Base-by-base conservation (phyloP, 257 asterid species). In the Solanum clarkiae region DNA sequence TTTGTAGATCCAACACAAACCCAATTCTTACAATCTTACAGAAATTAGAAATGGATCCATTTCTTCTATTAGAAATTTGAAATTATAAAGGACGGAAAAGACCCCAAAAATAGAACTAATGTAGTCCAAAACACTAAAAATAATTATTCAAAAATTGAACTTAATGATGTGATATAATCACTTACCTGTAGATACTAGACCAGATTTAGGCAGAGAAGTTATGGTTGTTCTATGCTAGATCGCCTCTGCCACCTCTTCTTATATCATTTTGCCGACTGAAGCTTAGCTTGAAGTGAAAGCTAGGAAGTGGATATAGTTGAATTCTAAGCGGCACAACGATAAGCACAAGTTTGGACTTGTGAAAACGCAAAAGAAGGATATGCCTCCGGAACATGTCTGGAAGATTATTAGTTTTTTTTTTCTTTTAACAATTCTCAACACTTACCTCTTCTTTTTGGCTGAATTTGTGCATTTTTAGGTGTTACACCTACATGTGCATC, bases 351-450 rank as follows among this genome's bases (percentile, higher is more conserved):
- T 96, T 36, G 99, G 99, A 3, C 95, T 96, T 32, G 99, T 96
- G 12, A 98, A 96, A 93, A 94, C 99, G 83, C 99, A 96, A 95
- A 96, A 96, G 93, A 98, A 96, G 90, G 99, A 96, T 85, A 96
- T 96, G 99, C 99, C 99, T 20, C 98, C 98, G 0, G 99, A 96
- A 65, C 99, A 96, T 84, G 99, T 95, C 63, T 85, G 99, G 81
- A 96, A 96, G 88, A 95, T 96, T 87, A 93, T 96, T 57, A 89
- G 97, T 98, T 95, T 59, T 65, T 88, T 56, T 63, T 10, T 57
- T 22, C n/a, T 65, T 16, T 15, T 32, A 32, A 42, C 80, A 57
- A 20, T 57, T 20, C 3, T 57, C 15, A 20, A 59, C 2, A 2
- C 29, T 20, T 12, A 59, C 10, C 6, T 26, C 4, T 13, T 0